Base-by-base conservation (phyloP, 1,139 yeast genomes). In the Taphrina wiesneri region DNA sequence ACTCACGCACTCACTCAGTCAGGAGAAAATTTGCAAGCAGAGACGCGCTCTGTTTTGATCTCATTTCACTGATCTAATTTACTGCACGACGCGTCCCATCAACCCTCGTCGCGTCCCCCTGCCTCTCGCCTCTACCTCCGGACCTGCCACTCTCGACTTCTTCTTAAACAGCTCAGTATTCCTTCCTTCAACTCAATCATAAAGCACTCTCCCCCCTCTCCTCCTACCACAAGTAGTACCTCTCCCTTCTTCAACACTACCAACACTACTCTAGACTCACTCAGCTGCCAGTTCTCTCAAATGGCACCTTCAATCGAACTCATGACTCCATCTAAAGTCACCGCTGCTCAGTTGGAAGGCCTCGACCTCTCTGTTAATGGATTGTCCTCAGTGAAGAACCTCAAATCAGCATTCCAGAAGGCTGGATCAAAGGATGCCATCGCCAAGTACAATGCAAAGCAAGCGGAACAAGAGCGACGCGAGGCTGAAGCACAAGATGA, bases 401-500 rank as follows among this genome's bases (percentile, higher is more conserved):
- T 60, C 43, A 60, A 60, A 32, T 49, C 56, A 9, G 64, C 64
- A 13, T 60, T 60, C 57, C 43, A 25, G 36, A 49, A 60, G 51
- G 64, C 64, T 13, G 64, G 64, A 36, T 25, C 57, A 13, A 39
- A 49, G 51, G 64, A 60, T 26, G 43, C 64, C 30, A 45, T 60
- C 19, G 64, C 64, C 46, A 60, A 60, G 57, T 60, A 39, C 57
- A 49, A 60, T 30, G 64, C 64, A 9, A 51, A 60, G 56, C 64
- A 51, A 26, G 57, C 34, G 3, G 57, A 60, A 41, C 51, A 60
- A n/a, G 64, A 60, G 43, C 36, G 57, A 9, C 51, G 56, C 9
- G 47, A 49, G 47, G 56, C 54, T 11, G 64, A 52, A 7, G 49
- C 32, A 25, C 64, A 60, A 36, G 64, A 60, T 21, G 99, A 93